These are phyloP conservation scores for Cokeromyces recurvatus DNA, from an alignment of 371 early-diverging fungal species.

Conservation along the genomic window DNA sequence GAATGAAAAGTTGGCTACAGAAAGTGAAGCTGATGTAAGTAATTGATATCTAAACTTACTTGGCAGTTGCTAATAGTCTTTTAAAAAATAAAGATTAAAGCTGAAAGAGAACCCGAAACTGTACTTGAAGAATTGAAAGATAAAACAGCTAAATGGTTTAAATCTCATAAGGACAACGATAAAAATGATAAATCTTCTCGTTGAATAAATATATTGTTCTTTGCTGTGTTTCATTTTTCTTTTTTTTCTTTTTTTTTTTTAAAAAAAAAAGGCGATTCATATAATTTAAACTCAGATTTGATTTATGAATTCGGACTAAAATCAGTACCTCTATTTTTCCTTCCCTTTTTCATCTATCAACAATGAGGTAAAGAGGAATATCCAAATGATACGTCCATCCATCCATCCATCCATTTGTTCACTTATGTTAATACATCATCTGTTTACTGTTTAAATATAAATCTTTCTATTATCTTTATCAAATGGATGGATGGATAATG, in stretches of 20 bases:
- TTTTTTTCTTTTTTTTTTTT: too few species aligned
- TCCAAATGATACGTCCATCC: constrained; percentile 1
- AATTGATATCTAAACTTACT: neutral
- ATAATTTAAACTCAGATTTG: too few species aligned
- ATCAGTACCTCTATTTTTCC: neutral
- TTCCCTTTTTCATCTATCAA: constrained; percentile 15
- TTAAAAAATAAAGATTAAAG: constrained; percentile 9
- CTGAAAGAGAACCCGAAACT: constrained; percentile 7
- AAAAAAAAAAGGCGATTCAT: too few species aligned
- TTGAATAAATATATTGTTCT: neutral
- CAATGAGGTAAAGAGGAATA: constrained; percentile 17
- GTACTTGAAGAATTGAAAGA: constrained; percentile 6
- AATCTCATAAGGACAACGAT: neutral
- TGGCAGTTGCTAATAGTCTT: neutral
- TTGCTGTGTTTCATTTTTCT: too few species aligned
- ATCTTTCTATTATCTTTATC: neutral
- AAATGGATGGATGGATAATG: neutral
- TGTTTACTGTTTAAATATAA: neutral
- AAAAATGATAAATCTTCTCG: neutral
- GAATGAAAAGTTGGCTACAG: constrained; percentile 12
- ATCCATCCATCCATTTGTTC: constrained; percentile 7
- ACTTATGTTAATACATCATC: neutral
- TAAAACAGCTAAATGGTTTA: constrained; percentile 14
- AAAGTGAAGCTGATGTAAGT: constrained; percentile 19
- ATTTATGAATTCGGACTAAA: too few species aligned